These are phyloP conservation scores for Mallotus repandus DNA, from an alignment of 441 rosid genomes.

Conservation along the genomic window DNA sequence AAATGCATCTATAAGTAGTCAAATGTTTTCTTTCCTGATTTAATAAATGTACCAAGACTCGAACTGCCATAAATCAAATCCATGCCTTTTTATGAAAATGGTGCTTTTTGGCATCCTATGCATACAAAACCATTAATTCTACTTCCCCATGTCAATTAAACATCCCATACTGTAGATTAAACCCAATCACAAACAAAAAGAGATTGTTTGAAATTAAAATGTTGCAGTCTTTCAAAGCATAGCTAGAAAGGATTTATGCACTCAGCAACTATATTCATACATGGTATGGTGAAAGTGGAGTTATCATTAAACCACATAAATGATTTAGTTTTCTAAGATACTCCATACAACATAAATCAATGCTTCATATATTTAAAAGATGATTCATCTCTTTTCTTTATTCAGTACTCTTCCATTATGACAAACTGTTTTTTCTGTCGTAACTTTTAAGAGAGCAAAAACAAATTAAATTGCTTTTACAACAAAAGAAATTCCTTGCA, in stretches of 20 bases:
- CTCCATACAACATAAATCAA: too few relatives aligned
- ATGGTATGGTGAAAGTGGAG: neutral
- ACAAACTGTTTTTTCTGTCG: neutral
- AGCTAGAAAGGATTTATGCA: neutral
- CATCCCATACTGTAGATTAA: neutral
- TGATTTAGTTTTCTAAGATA: too few relatives aligned
- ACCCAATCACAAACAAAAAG: neutral
- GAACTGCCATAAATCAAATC: neutral
- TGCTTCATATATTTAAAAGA: too few relatives aligned
- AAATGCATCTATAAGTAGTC: neutral
- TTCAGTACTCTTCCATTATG: neutral
- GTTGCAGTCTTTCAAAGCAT: neutral
- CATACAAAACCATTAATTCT: neutral
- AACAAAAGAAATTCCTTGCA: neutral
- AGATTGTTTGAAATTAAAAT: neutral
- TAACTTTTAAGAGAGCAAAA: neutral
- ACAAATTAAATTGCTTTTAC: neutral
- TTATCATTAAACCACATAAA: neutral
- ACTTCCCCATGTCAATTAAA: neutral
- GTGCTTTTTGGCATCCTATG: conserved; percentile 7
- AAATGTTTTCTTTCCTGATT: neutral
- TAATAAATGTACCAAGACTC: neutral
- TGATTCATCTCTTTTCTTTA: neutral
- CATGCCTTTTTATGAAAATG: neutral
- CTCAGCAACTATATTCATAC: neutral